Base-by-base conservation (phyloP, 768 basidiomycete species). In the Xerocomellus dryophilus region DNA sequence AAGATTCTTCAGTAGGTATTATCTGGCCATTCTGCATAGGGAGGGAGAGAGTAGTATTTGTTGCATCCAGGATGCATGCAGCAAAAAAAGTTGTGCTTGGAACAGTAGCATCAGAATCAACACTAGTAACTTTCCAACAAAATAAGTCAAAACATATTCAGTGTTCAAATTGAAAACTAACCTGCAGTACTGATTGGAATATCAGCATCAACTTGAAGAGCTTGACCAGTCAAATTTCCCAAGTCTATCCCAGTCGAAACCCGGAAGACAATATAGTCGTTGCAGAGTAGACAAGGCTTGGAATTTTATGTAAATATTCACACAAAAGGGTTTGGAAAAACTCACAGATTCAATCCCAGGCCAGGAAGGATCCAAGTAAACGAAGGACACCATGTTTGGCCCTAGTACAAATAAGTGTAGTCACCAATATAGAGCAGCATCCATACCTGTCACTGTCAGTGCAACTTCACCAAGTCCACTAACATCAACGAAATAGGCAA, bases 1-100 rank as follows among this genome's bases (percentile, higher is more conserved):
- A 29, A 18, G 17, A n/a, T 47, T 11, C 32, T 4, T 47, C n/a
- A 9, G 9, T 17, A 4, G 9, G 15, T 12, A 5, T 31, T 4
- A 15, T 15, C 18, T 23, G 29, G 2, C 57, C 57, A 54, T 43
- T 18, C 17, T 43, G 11, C 48, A 58, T 47, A 4, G 49, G 31
- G 8, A 58, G 41, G 7, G 38, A n/a, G 2, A 23, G 8, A 3
- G 12, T 14, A 4, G 35, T 6, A 3, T 36, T 17, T 35, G 14
- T 35, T 27, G 50, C n/a, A 39, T 40, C 27, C 7, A 58, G 14
- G 18, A 41, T 43, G 7, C 59, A 60, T 54, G 45, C 56, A 11
- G 48, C 45, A 51, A 47, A 60, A 38, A 41, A 47, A 2, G 45
- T 9, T 20, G 38, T 45, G 17, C 7, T 29, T 36, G 52, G 21